Percentiles rank a stretch among this genome's conserved stretches.
These are phyloP conservation scores for Neurospora sp. DNA, from an alignment of 495 filamentous ascomycete genomes.

Conservation along the genomic window DNA sequence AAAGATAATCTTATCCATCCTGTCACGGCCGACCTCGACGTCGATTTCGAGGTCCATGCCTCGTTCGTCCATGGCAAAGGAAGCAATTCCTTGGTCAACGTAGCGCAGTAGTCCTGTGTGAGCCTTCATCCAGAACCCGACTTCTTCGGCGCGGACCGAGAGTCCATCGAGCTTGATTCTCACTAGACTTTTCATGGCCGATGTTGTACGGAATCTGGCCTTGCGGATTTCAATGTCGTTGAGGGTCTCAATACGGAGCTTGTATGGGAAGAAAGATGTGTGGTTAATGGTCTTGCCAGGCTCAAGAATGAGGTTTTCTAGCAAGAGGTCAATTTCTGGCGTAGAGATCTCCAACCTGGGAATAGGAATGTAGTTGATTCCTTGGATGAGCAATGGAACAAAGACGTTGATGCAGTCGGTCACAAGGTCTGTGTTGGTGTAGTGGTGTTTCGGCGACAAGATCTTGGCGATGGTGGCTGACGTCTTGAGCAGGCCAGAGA, in stretches of 20 bases:
- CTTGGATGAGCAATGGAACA: constrained; percentile 64
- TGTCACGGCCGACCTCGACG: constrained; percentile 64
- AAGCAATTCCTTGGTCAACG: constrained; percentile 72
- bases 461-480: constrained; percentile 53
- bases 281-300: constrained; percentile 77
- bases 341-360: constrained; percentile 76
- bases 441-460: constrained; percentile 44
- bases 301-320: constrained; percentile 87
- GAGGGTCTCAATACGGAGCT: constrained; percentile 67
- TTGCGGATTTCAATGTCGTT: constrained; percentile 82
- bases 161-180: constrained; percentile 71
- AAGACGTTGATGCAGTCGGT: constrained; percentile 67
- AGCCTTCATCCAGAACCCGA: constrained; percentile 64
- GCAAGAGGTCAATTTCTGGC: constrained; percentile 70
- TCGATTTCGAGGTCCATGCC: constrained; percentile 81
- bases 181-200: constrained; percentile 56
- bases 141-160: constrained; percentile 69
- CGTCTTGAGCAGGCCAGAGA: constrained; percentile 56
- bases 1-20: constrained; percentile 69
- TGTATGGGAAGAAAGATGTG: constrained; percentile 82
- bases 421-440: constrained; percentile 59
- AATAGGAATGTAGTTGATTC: constrained; percentile 78
- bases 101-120: constrained; percentile 60
- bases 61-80: constrained; percentile 71
- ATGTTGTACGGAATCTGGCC: constrained; percentile 58